Conservation (phyloP, 306 rosid species). For the Dalbergia cochinchinensis region DNA sequence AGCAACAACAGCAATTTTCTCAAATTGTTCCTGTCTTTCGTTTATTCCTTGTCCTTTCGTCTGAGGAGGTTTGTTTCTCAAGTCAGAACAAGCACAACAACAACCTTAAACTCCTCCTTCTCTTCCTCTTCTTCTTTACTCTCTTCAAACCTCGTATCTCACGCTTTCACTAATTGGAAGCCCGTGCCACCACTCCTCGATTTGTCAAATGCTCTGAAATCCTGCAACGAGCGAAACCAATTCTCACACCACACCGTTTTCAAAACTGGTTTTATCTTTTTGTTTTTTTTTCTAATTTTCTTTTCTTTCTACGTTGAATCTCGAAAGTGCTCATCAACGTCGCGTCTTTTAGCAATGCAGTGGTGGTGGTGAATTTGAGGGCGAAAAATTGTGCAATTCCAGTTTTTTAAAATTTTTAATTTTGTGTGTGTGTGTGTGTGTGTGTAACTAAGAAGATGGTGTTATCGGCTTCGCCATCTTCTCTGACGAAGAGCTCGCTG, state of each 20-base stretch:
- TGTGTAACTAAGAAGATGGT: slow-evolving; percentile 53
- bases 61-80: slow-evolving; percentile 51
- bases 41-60: slow-evolving; percentile 35
- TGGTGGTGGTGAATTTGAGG: slow-evolving; percentile 42
- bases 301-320: slow-evolving; percentile 5
- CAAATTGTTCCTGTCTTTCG: slow-evolving; percentile 33
- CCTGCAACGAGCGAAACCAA: slow-evolving; percentile 21
- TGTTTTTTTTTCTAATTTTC: background rate
- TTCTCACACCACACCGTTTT: slow-evolving; percentile 9
- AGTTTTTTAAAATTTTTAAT: background rate
- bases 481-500: slow-evolving; percentile 82
- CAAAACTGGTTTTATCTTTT: background rate
- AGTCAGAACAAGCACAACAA: slow-evolving; percentile 48
- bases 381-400: slow-evolving; percentile 37
- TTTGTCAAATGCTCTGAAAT: slow-evolving; percentile 28
- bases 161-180: slow-evolving; percentile 57
- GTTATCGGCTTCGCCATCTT: slow-evolving; percentile 77
- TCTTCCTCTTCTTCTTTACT: slow-evolving; percentile 43
- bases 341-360: slow-evolving; percentile 46
- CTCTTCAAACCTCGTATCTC: slow-evolving; percentile 52
- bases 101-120: slow-evolving; percentile 49
- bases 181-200: slow-evolving; percentile 33
- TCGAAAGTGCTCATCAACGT: slow-evolving; percentile 30
- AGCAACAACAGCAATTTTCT: slow-evolving; percentile 30
- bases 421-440: slow-evolving; percentile 32